A percentile compares a stretch with the other conserved stretches of the same genome.
Conservation (phyloP, 371 early-diverging fungal species). For the Saksenaea oblongispora region DNA sequence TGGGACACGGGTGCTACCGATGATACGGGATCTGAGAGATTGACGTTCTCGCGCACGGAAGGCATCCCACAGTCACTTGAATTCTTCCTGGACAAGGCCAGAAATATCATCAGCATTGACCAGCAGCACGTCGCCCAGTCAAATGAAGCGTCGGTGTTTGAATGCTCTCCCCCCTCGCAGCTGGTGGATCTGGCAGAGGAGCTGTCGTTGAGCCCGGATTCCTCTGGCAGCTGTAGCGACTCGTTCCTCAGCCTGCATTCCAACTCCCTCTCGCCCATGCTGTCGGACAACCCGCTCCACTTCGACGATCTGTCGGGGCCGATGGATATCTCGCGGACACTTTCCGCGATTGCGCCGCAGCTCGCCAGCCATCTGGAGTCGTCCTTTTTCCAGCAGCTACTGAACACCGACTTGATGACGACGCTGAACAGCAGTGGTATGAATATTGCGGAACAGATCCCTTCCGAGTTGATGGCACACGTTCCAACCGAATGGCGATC, state of each 20-base stretch:
- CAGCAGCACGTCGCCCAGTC: not conserved
- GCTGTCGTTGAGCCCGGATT: not conserved
- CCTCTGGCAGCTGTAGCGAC: not conserved
- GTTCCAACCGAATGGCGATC: conserved; percentile 23
- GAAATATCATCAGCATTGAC: conserved; percentile 23
- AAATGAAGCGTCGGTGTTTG: conserved; percentile 5
- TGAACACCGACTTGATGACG: conserved; percentile 28
- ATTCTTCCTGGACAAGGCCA: conserved; percentile 35
- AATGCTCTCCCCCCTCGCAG: conserved; percentile 4
- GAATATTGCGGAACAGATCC: conserved; percentile 10
- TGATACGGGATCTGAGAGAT: conserved; percentile 35
- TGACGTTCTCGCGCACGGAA: conserved; percentile 33
- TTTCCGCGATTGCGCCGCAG: conserved; percentile 29
- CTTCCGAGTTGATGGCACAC: conserved; percentile 15
- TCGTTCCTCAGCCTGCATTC: conserved; percentile 3
- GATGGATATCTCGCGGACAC: not conserved
- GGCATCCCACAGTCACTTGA: conserved; percentile 40
- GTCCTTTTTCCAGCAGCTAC: conserved; percentile 31
- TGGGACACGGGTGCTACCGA: conserved; percentile 34
- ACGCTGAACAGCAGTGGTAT: conserved; percentile 3
- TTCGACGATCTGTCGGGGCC: not conserved
- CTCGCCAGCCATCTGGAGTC: conserved; percentile 36
- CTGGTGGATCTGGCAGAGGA: conserved; percentile 10
- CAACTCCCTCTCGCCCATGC: conserved; percentile 12
- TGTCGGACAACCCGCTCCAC: not conserved